Evolutionary conservation across 805 yeast genomes (phyloP), one percentile per base, ranked within the genome.

Genomic region (Blastobotrys chiropterorum): DNA sequence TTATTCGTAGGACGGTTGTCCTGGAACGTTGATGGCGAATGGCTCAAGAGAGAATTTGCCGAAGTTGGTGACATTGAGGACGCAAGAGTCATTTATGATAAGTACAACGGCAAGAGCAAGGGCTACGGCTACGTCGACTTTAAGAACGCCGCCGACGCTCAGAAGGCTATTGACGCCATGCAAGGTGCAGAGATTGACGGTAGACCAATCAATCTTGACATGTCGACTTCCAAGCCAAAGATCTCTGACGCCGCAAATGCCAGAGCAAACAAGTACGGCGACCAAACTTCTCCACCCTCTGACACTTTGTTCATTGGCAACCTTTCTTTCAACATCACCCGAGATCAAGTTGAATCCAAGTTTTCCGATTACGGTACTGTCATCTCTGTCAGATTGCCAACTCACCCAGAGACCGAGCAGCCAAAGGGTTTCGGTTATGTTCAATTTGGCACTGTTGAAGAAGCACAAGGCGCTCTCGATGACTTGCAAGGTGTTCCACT

Each of bases 361-460:
- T 94, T 94, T 66, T 81, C 85, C 61, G 80, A 79, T 66, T 78
- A 79, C 71, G 98, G 97, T 69, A 78, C 79, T 56, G 88, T 94
- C 56, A 73, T 89, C 51, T 87, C 95, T 57, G 90, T 90, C 62
- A 85, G 99, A 78, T 77, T 94, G 61, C 99, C 99, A 72, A 92
- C 98, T 44, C 95, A 94, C 76, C 97, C 97, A 67, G 98, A 92
- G 72, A 90, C 98, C 59, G 95, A 90, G 72, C 97, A 92, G 76
- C 95, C 96, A 72, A 94, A 94, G 82, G 99, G 99, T 62, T 94
- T 94, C 75, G 99, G 98, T 61, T 94, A 94, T 73, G 97, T 92
- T 53, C 98, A 94, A 76, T 92, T 80, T 68, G 76, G 86, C 45
- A 78, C 85, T 53, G 76, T 86, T 59, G 98, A 90, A 44, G 96